Conservation (phyloP, 148 eudicot genomes). For the Rhododendron vialii region DNA sequence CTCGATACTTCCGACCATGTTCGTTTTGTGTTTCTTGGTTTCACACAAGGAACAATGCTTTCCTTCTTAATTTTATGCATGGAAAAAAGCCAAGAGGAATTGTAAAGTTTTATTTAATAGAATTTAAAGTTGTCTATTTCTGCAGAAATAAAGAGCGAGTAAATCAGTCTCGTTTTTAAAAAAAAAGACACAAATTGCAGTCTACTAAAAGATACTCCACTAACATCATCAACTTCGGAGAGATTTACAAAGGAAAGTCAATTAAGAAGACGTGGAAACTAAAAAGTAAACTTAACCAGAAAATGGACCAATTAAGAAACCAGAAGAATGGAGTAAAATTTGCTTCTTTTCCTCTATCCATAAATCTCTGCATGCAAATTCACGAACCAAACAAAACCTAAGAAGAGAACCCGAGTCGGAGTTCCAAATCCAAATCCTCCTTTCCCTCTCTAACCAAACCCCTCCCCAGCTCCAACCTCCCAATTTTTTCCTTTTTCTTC, state of each 20-base stretch:
- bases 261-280: background rate
- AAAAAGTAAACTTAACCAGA: background rate
- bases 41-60: background rate
- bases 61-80: background rate
- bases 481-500: constrained; percentile 25
- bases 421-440: constrained; percentile 82
- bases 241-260: background rate
- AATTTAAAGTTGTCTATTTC: background rate
- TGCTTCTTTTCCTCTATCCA: too few relatives aligned
- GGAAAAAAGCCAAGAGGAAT: background rate
- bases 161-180: background rate
- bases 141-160: background rate
- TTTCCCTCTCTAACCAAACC: constrained; percentile 37
- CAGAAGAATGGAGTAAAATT: too few relatives aligned
- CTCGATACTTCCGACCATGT: background rate
- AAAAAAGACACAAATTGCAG: too few relatives aligned
- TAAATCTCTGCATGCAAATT: background rate
- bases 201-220: background rate
- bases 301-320: too few relatives aligned
- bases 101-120: too few relatives aligned
- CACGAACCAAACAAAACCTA: constrained; percentile 12
- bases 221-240: background rate
- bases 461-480: constrained; percentile 39
- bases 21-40: background rate
- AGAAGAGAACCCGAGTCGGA: constrained; percentile 48